Evolutionary conservation across 495 filamentous ascomycete species (phyloP).

Genomic region (Hypoxylon fragiforme): DNA sequence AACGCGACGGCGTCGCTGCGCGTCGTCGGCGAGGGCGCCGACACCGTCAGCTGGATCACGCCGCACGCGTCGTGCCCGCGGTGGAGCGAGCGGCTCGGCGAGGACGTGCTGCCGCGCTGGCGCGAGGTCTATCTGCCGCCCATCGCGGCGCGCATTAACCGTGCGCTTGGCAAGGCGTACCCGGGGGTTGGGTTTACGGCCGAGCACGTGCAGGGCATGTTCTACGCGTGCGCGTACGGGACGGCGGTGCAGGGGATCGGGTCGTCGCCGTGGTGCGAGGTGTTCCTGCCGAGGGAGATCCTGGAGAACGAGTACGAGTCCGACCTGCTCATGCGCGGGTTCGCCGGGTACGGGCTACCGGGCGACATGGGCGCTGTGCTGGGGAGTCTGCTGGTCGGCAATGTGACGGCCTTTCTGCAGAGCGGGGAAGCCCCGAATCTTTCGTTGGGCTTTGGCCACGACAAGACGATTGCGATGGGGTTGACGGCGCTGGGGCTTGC

Average conservation of each 20-base stretch:
- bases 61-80: slow-evolving; percentile 14
- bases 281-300: slow-evolving; percentile 19
- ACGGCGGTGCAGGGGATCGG: slow-evolving; percentile 14
- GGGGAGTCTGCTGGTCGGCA: slow-evolving; percentile 16
- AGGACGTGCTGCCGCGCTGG: neutral
- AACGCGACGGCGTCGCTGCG: slow-evolving; percentile 9
- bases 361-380: slow-evolving; percentile 19
- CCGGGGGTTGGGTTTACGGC: slow-evolving; percentile 14
- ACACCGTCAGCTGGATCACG: slow-evolving; percentile 23
- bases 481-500: slow-evolving; percentile 24
- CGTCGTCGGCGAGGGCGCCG: slow-evolving; percentile 2
- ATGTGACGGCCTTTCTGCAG: slow-evolving; percentile 13
- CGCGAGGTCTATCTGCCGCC: slow-evolving; percentile 16
- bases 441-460: slow-evolving; percentile 22
- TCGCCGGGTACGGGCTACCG: slow-evolving; percentile 18
- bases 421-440: slow-evolving; percentile 2
- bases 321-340: slow-evolving; percentile 21
- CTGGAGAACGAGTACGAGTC: slow-evolving; percentile 18
- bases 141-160: slow-evolving; percentile 17
- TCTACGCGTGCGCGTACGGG: slow-evolving; percentile 26
- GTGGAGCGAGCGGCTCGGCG: slow-evolving; percentile 9
- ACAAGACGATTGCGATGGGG: slow-evolving; percentile 24
- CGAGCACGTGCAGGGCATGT: slow-evolving; percentile 16
- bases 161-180: slow-evolving; percentile 5
- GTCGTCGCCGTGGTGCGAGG: slow-evolving; percentile 21